These are phyloP conservation scores for Galeopsis tetrahit DNA, from an alignment of 257 asterid genomes.

Conservation along the genomic window DNA sequence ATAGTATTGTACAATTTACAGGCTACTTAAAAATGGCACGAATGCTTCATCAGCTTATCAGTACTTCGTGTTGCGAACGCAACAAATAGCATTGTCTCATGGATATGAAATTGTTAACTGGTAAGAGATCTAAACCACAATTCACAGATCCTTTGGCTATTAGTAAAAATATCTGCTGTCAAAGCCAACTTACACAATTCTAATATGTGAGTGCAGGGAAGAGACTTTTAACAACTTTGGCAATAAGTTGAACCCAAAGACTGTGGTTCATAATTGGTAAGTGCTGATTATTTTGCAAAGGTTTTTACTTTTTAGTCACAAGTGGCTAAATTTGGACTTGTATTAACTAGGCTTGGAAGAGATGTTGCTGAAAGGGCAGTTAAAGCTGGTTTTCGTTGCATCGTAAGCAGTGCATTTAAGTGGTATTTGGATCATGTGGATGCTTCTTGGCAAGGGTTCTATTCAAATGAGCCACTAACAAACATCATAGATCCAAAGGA, in stretches of 20 bases:
- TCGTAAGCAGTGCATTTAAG: slow-evolving; percentile 86
- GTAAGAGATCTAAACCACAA: slow-evolving; percentile 64
- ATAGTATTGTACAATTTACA: slow-evolving; percentile 31
- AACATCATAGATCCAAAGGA: slow-evolving; percentile 63
- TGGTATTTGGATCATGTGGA: slow-evolving; percentile 91
- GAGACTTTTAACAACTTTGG: slow-evolving; percentile 92
- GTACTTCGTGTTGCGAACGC: slow-evolving; percentile 78
- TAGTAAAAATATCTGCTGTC: not conserved
- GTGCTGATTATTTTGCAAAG: slow-evolving; percentile 11
- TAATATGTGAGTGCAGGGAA: slow-evolving; percentile 56
- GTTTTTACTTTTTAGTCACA: no score
- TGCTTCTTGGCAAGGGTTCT: slow-evolving; percentile 79
- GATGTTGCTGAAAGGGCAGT: slow-evolving; percentile 75
- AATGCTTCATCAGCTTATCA: slow-evolving; percentile 60
- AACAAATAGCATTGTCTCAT: slow-evolving; percentile 78
- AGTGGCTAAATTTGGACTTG: not conserved
- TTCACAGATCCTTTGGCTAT: not conserved
- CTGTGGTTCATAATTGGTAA: slow-evolving; percentile 88
- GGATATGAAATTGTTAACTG: slow-evolving; percentile 93
- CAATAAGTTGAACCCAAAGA: slow-evolving; percentile 69
- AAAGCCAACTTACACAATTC: not conserved
- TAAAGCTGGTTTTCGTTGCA: slow-evolving; percentile 77
- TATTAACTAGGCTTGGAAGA: slow-evolving; percentile 62
- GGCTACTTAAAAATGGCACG: slow-evolving; percentile 53
- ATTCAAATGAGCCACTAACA: slow-evolving; percentile 73